These are phyloP conservation scores for Neofusicoccum laricinum DNA, from an alignment of 2,329 filamentous ascomycete genomes.

Conservation along the genomic window DNA sequence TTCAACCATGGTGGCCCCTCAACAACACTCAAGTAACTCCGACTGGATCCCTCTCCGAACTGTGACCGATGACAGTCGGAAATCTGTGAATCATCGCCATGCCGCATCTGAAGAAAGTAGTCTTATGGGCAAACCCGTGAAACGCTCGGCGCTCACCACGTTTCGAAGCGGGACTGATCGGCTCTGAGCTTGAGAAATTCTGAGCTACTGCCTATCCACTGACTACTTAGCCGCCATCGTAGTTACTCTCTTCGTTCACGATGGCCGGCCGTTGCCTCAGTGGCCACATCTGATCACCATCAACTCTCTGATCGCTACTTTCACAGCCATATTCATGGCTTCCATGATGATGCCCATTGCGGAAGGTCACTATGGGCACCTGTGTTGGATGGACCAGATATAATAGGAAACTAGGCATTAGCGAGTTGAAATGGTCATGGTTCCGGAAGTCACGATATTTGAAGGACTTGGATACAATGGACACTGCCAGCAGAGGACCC, in stretches of 20 bases:
- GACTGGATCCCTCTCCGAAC: no score
- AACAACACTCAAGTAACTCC: no score
- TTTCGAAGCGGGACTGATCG: not conserved
- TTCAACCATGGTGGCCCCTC: no score
- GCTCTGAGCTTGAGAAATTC: not conserved
- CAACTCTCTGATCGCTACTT: not conserved
- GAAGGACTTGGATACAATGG: not conserved
- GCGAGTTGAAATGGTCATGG: not conserved
- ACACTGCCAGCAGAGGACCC: not conserved
- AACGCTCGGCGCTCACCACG: not conserved
- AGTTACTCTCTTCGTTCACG: not conserved
- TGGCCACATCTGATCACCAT: not conserved
- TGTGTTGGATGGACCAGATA: not conserved
- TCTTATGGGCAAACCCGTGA: not conserved
- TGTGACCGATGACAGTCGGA: not conserved
- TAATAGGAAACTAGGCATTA: not conserved
- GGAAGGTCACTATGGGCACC: not conserved
- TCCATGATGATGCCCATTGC: not conserved
- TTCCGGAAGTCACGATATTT: not conserved
- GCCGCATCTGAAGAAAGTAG: not conserved
- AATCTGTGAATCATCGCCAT: not conserved
- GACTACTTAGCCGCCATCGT: not conserved
- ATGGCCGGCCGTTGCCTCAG: not conserved
- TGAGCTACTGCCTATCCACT: not conserved
- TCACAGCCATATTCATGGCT: not conserved